phyloP scores from a whole-genome alignment of 1,139 yeast species.

The Blastobotrys raffinosifermentans region DNA sequence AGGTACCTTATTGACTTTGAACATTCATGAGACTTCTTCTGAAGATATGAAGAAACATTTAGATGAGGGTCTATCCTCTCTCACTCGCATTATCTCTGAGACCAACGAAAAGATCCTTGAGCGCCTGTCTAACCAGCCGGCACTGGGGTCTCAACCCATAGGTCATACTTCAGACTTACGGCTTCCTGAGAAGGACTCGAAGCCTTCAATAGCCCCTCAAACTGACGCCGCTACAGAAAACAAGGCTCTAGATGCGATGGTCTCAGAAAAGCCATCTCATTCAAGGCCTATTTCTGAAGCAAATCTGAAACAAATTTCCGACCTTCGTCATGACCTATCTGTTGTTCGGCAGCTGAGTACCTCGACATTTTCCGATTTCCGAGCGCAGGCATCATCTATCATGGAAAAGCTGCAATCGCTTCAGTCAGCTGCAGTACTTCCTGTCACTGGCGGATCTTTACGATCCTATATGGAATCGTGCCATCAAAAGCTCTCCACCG shows the following conservation, averaged over 20 bases:
- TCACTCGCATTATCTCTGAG: slow-evolving; percentile 31
- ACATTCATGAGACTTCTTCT: slow-evolving; percentile 35
- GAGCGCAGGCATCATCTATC: slow-evolving; percentile 42
- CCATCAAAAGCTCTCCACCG: slow-evolving; percentile 65
- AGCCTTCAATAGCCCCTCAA: neutral
- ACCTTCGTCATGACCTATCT: slow-evolving; percentile 52
- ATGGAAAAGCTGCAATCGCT: slow-evolving; percentile 47
- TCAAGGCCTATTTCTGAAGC: neutral
- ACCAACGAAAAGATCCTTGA: slow-evolving; percentile 33
- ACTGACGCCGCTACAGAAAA: neutral
- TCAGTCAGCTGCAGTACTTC: slow-evolving; percentile 31
- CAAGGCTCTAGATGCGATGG: neutral
- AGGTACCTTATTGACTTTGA: slow-evolving; percentile 57
- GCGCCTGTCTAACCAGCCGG: neutral
- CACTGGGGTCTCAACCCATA: no score
- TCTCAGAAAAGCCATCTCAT: neutral
- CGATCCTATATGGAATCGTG: slow-evolving; percentile 74
- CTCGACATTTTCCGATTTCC: slow-evolving; percentile 41
- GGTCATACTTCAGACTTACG: no score
- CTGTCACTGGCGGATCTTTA: slow-evolving; percentile 41
- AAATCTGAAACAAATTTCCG: slow-evolving; percentile 17
- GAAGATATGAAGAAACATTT: slow-evolving; percentile 32
- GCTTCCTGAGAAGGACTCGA: neutral
- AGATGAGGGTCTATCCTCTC: slow-evolving; percentile 28
- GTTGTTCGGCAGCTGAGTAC: slow-evolving; percentile 56